These are phyloP conservation scores for Monoraphidium neglectum DNA, from an alignment of 139 green algal species.

Conservation along the genomic window DNA sequence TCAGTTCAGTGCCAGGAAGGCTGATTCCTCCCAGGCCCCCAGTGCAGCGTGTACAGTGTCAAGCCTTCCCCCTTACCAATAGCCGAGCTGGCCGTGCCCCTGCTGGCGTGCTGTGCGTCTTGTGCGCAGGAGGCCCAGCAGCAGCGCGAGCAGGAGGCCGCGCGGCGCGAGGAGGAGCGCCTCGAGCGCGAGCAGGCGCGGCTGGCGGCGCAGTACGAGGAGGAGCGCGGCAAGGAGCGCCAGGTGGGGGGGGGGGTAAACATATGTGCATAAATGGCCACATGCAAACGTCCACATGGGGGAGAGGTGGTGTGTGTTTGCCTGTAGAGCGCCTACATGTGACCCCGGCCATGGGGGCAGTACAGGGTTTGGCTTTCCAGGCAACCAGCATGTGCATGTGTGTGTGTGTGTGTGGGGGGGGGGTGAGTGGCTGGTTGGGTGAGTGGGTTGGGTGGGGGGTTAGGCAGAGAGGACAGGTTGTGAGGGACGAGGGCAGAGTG, in stretches of 20 bases:
- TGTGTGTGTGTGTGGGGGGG: too few species aligned
- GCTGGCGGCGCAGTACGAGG: slow-evolving; percentile 24
- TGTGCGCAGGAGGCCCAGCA: slow-evolving; percentile 36
- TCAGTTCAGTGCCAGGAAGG: neutral
- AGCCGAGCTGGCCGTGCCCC: too few species aligned
- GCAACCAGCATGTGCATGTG: too few species aligned
- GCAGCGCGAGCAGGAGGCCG: slow-evolving; percentile 32
- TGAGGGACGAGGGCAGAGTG: too few species aligned
- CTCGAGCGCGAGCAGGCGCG: slow-evolving; percentile 34
- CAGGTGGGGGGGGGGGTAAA: neutral
- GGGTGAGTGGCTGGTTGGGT: too few species aligned
- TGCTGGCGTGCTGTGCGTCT: too few species aligned
- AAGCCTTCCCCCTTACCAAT: neutral
- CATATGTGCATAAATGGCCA: neutral
- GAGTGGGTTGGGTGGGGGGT: too few species aligned
- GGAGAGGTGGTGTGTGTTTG: neutral
- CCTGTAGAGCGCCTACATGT: neutral
- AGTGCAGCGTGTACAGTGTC: too few species aligned
- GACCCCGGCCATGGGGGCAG: neutral
- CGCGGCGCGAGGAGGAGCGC: slow-evolving; percentile 45
- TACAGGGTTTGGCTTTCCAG: too few species aligned
- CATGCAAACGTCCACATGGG: neutral
- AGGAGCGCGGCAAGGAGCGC: slow-evolving; percentile 44
- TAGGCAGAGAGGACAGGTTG: too few species aligned
- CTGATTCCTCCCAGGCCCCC: neutral